Percentiles rank a stretch among this genome's conserved stretches.
phyloP scores from a whole-genome alignment of 108 stramenopile species.

The Conticribra weissflogii region DNA sequence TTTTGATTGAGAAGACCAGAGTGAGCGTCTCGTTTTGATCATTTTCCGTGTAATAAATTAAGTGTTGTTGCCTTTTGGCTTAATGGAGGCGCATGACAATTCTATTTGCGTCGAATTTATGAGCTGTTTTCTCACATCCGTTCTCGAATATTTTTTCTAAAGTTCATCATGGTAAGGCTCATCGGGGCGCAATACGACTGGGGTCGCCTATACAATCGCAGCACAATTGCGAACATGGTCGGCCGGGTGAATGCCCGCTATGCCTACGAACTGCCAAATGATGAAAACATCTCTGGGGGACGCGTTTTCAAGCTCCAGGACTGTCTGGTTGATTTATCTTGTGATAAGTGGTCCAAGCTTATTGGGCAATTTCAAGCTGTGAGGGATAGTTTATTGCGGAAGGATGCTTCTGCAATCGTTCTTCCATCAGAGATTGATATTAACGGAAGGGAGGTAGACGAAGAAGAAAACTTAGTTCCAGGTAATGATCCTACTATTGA shows the following conservation, averaged over 20 bases:
- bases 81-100: no score
- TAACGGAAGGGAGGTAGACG: slow-evolving; percentile 7
- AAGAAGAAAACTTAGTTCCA: slow-evolving; percentile 17
- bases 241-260: slow-evolving; percentile 38
- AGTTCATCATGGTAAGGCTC: slow-evolving; percentile 46
- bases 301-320: background rate
- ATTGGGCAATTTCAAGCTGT: slow-evolving; percentile 24
- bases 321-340: slow-evolving; percentile 30
- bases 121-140: no score
- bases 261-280: slow-evolving; percentile 20
- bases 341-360: slow-evolving; percentile 34
- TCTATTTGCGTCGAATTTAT: no score
- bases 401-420: slow-evolving; percentile 32
- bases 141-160: background rate
- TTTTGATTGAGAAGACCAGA: slow-evolving; percentile 37
- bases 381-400: slow-evolving; percentile 29
- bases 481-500: slow-evolving; percentile 31
- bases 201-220: slow-evolving; percentile 47
- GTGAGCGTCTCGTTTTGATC: slow-evolving; percentile 28
- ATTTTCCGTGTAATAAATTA: no score
- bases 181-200: slow-evolving; percentile 41
- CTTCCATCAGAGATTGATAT: slow-evolving; percentile 29
- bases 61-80: no score
- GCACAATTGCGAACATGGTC: slow-evolving; percentile 29
- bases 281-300: background rate